phyloP scores from a whole-genome alignment of 768 basidiomycete genomes.

The Baorangia bicolor region DNA sequence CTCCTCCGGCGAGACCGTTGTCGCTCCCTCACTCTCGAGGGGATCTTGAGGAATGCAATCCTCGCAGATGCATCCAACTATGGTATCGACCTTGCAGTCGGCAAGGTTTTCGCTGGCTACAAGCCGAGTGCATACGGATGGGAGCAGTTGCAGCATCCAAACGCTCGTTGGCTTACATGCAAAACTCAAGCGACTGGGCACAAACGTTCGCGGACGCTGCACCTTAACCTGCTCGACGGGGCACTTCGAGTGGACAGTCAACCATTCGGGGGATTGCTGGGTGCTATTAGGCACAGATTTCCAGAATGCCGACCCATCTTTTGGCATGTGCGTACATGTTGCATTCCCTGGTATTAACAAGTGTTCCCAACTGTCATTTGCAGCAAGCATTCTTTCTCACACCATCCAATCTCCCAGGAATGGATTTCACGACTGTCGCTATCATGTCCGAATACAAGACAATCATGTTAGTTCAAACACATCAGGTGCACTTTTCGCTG shows the following conservation, averaged over 20 bases:
- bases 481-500: conserved; percentile 18
- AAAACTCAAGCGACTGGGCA: background rate
- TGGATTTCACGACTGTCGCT: background rate
- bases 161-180: conserved; percentile 16
- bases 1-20: conserved; percentile 23
- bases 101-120: conserved; percentile 6
- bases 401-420: background rate
- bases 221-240: conserved; percentile 16
- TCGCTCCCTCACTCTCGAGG: conserved; percentile 21
- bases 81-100: conserved; percentile 14
- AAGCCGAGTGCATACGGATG: conserved; percentile 7
- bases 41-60: background rate
- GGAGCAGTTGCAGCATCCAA: background rate
- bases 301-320: conserved; percentile 1
- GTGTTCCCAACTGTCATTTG: too few relatives aligned
- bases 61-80: background rate
- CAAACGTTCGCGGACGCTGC: background rate
- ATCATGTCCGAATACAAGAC: background rate
- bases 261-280: conserved; percentile 8
- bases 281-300: background rate
- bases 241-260: conserved; percentile 19
- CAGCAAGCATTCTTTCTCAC: background rate
- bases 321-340: background rate
- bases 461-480: background rate
- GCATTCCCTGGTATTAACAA: background rate